Conservation (phyloP, 2,329 filamentous ascomycete species). For the Fragosphaeria purpurea region DNA sequence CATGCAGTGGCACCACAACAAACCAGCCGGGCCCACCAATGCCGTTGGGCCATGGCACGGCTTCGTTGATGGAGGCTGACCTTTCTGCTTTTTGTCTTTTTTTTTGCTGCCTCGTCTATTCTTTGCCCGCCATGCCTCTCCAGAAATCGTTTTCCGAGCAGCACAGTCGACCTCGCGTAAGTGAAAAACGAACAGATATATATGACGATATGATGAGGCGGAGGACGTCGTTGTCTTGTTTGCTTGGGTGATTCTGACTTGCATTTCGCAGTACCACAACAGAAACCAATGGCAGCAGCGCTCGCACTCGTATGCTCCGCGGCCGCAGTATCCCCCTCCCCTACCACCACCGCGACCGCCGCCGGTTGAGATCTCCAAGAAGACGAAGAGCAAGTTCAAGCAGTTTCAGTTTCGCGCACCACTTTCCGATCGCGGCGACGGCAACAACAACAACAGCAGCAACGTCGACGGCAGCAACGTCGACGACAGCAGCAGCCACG, state of each 20-base stretch:
- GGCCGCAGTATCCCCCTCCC: slow-evolving; percentile 19
- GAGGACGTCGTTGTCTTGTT: no score
- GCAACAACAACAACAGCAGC: slow-evolving; percentile 9
- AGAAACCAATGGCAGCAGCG: slow-evolving; percentile 41
- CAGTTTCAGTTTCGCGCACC: slow-evolving; percentile 43
- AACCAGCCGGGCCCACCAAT: no score
- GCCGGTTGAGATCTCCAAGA: slow-evolving; percentile 42
- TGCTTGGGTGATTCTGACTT: background rate
- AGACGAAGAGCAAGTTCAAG: slow-evolving; percentile 51
- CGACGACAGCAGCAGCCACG: no score
- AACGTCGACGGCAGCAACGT: no score
- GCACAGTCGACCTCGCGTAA: slow-evolving; percentile 16
- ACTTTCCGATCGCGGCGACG: slow-evolving; percentile 7
- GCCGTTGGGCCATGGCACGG: no score
- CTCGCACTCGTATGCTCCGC: slow-evolving; percentile 34
- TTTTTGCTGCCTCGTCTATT: no score
- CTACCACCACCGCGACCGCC: slow-evolving; percentile 24
- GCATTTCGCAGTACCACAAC: slow-evolving; percentile 13
- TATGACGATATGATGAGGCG: background rate
- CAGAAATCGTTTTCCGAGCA: slow-evolving; percentile 32
- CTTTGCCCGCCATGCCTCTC: slow-evolving; percentile 24
- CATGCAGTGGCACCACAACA: no score
- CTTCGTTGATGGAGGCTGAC: no score
- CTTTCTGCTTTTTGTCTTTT: no score
- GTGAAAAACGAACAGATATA: background rate